Evolutionary conservation across 78 protist genomes (phyloP).

Genomic region (Dictyostelium firmibasis): DNA sequence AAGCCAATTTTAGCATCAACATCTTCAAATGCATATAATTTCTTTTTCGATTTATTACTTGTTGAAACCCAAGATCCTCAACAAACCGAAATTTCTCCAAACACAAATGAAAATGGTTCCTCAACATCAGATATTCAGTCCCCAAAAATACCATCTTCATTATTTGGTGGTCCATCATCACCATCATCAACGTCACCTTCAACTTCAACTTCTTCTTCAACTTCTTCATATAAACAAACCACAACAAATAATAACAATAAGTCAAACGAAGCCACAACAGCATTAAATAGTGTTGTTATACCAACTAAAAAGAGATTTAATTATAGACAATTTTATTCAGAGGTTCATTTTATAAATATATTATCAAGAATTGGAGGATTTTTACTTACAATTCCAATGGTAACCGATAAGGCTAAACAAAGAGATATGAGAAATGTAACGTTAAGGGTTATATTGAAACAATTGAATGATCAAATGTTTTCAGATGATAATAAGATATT

Average conservation of each 20-base stretch:
- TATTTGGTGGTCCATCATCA: background rate
- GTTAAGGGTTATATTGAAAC: slow-evolving; percentile 37
- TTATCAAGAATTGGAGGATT: slow-evolving; percentile 48
- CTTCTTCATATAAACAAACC: background rate
- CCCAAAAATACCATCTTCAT: background rate
- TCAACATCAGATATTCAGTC: background rate
- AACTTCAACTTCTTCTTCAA: background rate
- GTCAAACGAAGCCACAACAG: background rate
- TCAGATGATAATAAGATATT: background rate
- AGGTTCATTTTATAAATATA: slow-evolving; percentile 41
- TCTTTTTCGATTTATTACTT: slow-evolving; percentile 15
- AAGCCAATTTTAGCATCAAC: slow-evolving; percentile 35
- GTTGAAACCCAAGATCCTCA: background rate
- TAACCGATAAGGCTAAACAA: slow-evolving; percentile 1
- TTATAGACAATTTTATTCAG: slow-evolving; percentile 47
- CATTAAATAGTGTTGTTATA: background rate
- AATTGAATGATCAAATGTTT: slow-evolving; percentile 56
- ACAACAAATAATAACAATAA: background rate
- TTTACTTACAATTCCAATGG: slow-evolving; percentile 23
- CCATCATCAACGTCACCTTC: slow-evolving; percentile 2
- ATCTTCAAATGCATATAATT: slow-evolving; percentile 8
- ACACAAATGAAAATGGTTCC: background rate
- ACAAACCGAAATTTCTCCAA: background rate
- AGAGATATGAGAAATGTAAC: slow-evolving; percentile 50
- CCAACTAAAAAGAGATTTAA: slow-evolving; percentile 20